A percentile compares a stretch with the other conserved stretches of the same genome.
Evolutionary conservation across 805 yeast genomes (phyloP).

Genomic region (fission yeast (Schizosaccharomyces pombe)): ASM294v3 CU329670.1:225501-226000

Average conservation of each 20-base stretch:
- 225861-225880: constrained; percentile 15
- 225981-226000: constrained; percentile 54
- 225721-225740: constrained; percentile 42
- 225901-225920: constrained; percentile 41
- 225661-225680: constrained; percentile 54
- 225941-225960: constrained; percentile 62
- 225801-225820: constrained; percentile 21
- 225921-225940: constrained; percentile 62
- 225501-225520: constrained; percentile 75
- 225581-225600: constrained; percentile 47
- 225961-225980: constrained; percentile 70
- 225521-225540: constrained; percentile 68
- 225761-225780: constrained; percentile 42
- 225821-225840: constrained; percentile 27
- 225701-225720: constrained; percentile 21
- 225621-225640: constrained; percentile 66
- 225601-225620: constrained; percentile 39
- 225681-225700: constrained; percentile 37
- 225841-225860: constrained; percentile 19
- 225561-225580: constrained; percentile 76
- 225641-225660: constrained; percentile 64
- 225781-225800: constrained; percentile 27
- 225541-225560: constrained; percentile 73
- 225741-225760: constrained; percentile 36
- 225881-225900: constrained; percentile 29